These are phyloP conservation scores for Aspergillus bombycis DNA, from an alignment of 2,329 filamentous ascomycete genomes.

Conservation along the genomic window DNA sequence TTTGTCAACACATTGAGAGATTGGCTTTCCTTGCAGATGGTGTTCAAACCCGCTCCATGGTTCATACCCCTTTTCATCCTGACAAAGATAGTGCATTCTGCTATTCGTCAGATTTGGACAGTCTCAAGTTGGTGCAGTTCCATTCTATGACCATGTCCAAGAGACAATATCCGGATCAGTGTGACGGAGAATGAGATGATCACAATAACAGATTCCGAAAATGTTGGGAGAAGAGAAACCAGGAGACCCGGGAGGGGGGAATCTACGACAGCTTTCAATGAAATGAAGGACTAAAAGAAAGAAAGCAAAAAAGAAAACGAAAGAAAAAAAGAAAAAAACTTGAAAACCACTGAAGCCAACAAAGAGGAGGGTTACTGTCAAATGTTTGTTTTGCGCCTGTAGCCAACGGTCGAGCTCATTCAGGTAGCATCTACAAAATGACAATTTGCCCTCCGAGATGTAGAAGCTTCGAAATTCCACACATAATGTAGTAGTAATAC, in stretches of 20 bases:
- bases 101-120: background rate
- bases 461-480: slow-evolving; percentile 11
- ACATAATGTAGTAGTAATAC: background rate
- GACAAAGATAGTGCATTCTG: background rate
- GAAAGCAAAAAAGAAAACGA: background rate
- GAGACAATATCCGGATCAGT: background rate
- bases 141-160: background rate
- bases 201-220: background rate
- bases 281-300: background rate
- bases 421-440: slow-evolving; percentile 34
- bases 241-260: background rate
- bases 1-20: background rate
- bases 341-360: slow-evolving; percentile 5
- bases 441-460: slow-evolving; percentile 30
- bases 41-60: background rate
- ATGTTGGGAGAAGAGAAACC: background rate
- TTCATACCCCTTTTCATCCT: background rate
- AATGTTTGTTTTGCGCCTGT: background rate
- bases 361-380: slow-evolving; percentile 8
- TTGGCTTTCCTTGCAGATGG: background rate
- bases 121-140: background rate
- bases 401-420: background rate
- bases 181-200: no score
- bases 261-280: background rate
- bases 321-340: slow-evolving; percentile 2